Conservation (phyloP, 169 alveolate genomes). For the Cryptosporidium muris region DNA sequence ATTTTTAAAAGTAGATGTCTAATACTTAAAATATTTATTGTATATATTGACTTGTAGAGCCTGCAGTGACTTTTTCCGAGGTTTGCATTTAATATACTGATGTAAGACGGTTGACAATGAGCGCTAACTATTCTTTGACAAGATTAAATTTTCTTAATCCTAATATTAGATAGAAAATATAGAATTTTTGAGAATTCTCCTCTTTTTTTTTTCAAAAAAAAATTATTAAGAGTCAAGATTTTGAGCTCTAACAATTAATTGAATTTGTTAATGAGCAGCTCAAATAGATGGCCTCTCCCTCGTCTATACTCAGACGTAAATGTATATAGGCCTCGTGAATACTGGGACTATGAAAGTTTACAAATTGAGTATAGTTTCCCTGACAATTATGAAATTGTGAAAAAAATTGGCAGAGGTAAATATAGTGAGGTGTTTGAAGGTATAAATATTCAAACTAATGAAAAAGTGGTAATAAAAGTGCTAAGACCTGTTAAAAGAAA, state of each 20-base stretch:
- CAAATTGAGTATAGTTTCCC: constrained; percentile 83
- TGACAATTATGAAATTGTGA: constrained; percentile 91
- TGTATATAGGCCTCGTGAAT: constrained; percentile 83
- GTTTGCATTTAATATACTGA: no score
- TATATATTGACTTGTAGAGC: no score
- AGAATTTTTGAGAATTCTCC: neutral
- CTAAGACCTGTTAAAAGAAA: constrained; percentile 96
- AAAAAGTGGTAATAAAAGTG: constrained; percentile 91
- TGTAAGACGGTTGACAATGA: no score
- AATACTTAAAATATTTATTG: no score
- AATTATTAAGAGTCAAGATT: constrained; percentile 6
- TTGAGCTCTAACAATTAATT: neutral
- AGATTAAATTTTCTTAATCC: no score
- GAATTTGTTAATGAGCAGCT: neutral
- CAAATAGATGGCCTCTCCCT: constrained; percentile 74
- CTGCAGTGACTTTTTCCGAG: no score
- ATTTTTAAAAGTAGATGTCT: no score
- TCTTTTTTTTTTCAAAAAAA: neutral
- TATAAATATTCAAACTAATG: constrained; percentile 78
- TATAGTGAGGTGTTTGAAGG: constrained; percentile 98
- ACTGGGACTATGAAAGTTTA: constrained; percentile 91
- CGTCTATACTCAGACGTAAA: constrained; percentile 84
- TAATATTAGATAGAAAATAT: no score
- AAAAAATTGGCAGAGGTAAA: constrained; percentile 98
- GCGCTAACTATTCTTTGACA: no score